Base-by-base conservation (phyloP, 2,329 filamentous ascomycete species). In the Colletotrichum musicola region DNA sequence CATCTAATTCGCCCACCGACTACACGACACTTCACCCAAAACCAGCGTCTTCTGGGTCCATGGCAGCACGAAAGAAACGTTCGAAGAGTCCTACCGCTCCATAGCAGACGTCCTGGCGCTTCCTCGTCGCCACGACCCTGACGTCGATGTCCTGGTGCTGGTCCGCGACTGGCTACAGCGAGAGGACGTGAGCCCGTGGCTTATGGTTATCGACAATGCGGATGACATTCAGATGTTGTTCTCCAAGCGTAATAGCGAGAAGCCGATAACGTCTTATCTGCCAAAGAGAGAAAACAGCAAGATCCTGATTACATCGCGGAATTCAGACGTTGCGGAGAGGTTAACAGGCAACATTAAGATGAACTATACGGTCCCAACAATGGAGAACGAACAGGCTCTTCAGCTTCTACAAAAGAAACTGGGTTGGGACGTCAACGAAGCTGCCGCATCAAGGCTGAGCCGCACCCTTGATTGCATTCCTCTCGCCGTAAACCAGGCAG, bases 401-500 rank as follows among this genome's bases (percentile, higher is more conserved):
- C 63, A 75, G 30, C 72, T 81, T 1, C 72, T 81, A 0, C 60
- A 62, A 0, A 64, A 60, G 4, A 73, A 68, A 0, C 53, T 80
- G 0, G 71, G 68, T 0, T 56, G 67, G 18, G 57, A 71, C 1
- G 44, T 72, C 0, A 42, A 64, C 0, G 7, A 59, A 46, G 13
- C 2, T 12, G 50, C 6, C 20, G 56, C 57, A 3, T 42, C 50
- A 60, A 0, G 62, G 71, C 14, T 49, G 72, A 0, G 30, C 68
- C 1, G 40, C 49, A 3, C 73, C 78, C 68, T 82, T 0, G 77
- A 79, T 3, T 65, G 74, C 20, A 70, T 81, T 0, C 79, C 80
- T 0, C 73, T 82, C 1, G 80, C 80, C 0, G 40, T 81, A 0
- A 76, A 71, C 2, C 79, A 81, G 53, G 80, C 78, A 12, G 74